A percentile compares a stretch with the other conserved stretches of the same genome.
Conservation (phyloP, 2,329 filamentous ascomycete genomes). For the Didymella arachidicola region DNA sequence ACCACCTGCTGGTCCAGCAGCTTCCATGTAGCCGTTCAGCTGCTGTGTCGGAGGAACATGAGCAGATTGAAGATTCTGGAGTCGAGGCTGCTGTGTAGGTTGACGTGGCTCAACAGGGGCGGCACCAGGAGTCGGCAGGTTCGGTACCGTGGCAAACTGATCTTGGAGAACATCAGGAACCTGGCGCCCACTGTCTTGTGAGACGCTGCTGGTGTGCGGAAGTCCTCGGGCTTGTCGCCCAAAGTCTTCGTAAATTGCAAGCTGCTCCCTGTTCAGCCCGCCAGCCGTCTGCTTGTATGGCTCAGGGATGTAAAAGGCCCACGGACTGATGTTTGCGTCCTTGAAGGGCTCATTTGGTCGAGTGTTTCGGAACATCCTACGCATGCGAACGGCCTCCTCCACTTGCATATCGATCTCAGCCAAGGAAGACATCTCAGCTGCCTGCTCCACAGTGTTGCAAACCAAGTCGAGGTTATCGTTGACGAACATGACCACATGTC, state of each 20-base stretch:
- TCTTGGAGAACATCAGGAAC: conserved; percentile 70
- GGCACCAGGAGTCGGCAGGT: conserved; percentile 68
- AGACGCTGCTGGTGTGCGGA: conserved; percentile 62
- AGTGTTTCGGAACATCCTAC: conserved; percentile 76
- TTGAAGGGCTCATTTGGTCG: conserved; percentile 85
- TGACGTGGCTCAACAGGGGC: conserved; percentile 67
- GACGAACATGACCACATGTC: conserved; percentile 96
- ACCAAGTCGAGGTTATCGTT: conserved; percentile 96
- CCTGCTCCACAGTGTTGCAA: conserved; percentile 92
- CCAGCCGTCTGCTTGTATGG: conserved; percentile 86
- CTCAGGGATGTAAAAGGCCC: conserved; percentile 92
- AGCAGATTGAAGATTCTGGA: conserved; percentile 48
- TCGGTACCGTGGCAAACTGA: conserved; percentile 65
- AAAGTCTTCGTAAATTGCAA: conserved; percentile 97
- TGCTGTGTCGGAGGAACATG: conserved; percentile 55
- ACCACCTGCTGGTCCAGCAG: conserved; percentile 40
- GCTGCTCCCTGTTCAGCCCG: conserved; percentile 88
- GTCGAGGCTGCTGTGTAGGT: conserved; percentile 58
- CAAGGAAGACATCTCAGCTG: conserved; percentile 90
- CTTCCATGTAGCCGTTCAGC: conserved; percentile 67
- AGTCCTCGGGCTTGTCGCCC: conserved; percentile 80
- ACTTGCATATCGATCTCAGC: conserved; percentile 96
- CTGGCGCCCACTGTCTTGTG: conserved; percentile 67
- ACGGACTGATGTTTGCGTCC: conserved; percentile 81
- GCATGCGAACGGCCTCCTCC: conserved; percentile 77